A percentile compares a stretch with the other conserved stretches of the same genome.
phyloP scores from a whole-genome alignment of 257 asterid genomes.

The Salvia miltiorrhiza region DNA sequence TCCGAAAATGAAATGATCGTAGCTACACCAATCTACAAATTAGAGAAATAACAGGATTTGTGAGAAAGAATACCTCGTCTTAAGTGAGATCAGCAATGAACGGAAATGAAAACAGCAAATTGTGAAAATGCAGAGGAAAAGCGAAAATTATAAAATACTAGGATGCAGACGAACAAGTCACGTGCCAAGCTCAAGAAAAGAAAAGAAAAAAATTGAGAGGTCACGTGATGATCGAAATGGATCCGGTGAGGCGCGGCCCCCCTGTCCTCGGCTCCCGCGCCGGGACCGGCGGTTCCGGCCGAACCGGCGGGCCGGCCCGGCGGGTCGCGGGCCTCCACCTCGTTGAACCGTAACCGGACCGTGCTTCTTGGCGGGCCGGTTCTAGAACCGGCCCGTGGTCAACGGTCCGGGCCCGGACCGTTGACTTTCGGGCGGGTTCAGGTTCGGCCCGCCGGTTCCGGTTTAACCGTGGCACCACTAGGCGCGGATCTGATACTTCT shows the following conservation, averaged over 20 bases:
- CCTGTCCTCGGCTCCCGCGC: too few species aligned
- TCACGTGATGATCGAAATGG: slow-evolving; percentile 34
- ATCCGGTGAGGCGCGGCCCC: too few species aligned
- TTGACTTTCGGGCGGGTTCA: too few species aligned
- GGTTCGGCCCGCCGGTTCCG: too few species aligned
- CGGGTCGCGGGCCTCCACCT: too few species aligned
- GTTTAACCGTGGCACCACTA: too few species aligned
- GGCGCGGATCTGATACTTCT: slow-evolving; percentile 21
- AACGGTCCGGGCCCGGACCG: too few species aligned
- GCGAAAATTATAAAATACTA: neutral
- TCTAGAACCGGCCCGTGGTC: too few species aligned
- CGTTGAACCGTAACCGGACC: too few species aligned
- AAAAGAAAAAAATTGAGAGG: slow-evolving; percentile 8
- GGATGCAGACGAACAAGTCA: slow-evolving; percentile 12
- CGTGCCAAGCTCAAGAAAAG: neutral
- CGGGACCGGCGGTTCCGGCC: too few species aligned
- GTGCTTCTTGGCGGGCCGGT: too few species aligned
- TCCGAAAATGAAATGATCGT: neutral
- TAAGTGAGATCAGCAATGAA: slow-evolving; percentile 13
- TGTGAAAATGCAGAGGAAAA: slow-evolving; percentile 5
- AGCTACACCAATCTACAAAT: neutral
- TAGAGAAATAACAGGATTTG: neutral
- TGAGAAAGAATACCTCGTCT: slow-evolving; percentile 21
- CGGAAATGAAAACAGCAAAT: slow-evolving; percentile 9
- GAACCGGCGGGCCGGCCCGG: too few species aligned